These are phyloP conservation scores for Ophiocordyceps robertsii DNA, from an alignment of 2,329 filamentous ascomycete genomes.

Conservation along the genomic window DNA sequence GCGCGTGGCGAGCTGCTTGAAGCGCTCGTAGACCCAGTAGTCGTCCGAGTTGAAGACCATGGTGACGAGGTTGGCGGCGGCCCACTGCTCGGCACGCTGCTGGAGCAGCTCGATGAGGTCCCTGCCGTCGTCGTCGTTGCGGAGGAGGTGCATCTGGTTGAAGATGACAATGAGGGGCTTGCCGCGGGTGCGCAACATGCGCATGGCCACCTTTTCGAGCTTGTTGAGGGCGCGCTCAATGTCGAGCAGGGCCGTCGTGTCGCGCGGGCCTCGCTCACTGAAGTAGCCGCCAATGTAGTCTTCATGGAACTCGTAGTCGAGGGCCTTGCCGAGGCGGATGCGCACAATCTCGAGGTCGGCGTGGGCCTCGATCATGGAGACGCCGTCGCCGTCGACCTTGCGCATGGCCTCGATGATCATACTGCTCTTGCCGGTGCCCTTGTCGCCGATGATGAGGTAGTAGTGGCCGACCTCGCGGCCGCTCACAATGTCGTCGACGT, in stretches of 20 bases:
- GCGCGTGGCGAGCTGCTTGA: conserved; percentile 83
- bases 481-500: conserved; percentile 69
- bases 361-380: conserved; percentile 94
- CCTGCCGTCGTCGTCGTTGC: conserved; percentile 85
- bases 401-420: conserved; percentile 95
- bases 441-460: conserved; percentile 83
- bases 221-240: conserved; percentile 98
- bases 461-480: conserved; percentile 71
- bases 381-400: conserved; percentile 76
- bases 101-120: conserved; percentile 90
- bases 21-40: conserved; percentile 93
- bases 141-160: conserved; percentile 82
- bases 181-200: conserved; percentile 44
- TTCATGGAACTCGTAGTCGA: conserved; percentile 95
- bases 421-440: conserved; percentile 90
- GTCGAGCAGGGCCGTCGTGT: conserved; percentile 83
- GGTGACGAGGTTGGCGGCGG: conserved; percentile 79
- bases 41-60: conserved; percentile 94
- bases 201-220: conserved; percentile 84
- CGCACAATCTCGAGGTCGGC: conserved; percentile 92
- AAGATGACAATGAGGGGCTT: conserved; percentile 82
- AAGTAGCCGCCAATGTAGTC: conserved; percentile 97
- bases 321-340: conserved; percentile 77
- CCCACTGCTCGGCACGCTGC: conserved; percentile 93
- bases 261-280: conserved; percentile 81